Evolutionary conservation across 1,139 yeast species (phyloP).

Genomic region (Yarrowia galli): DNA sequence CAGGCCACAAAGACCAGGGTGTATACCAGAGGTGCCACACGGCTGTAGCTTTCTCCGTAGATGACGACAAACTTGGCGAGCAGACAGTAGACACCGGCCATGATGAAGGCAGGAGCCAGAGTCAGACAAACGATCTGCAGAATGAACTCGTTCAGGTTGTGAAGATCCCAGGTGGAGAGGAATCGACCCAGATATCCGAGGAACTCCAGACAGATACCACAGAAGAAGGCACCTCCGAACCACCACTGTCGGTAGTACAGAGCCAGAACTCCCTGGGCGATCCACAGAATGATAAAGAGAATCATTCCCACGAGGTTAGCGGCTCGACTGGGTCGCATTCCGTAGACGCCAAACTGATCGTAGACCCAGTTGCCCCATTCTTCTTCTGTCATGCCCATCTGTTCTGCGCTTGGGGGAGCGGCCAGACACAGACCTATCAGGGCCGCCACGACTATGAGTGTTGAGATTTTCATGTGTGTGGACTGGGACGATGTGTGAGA

Average conservation of each 20-base stretch:
- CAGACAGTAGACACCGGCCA: constrained; percentile 85
- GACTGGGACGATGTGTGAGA: not conserved
- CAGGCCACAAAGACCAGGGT: constrained; percentile 70
- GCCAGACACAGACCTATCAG: constrained; percentile 16
- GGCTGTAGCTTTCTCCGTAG: constrained; percentile 68
- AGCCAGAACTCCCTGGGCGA: constrained; percentile 55
- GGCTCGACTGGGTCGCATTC: constrained; percentile 54
- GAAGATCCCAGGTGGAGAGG: constrained; percentile 54
- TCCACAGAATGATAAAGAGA: constrained; percentile 57
- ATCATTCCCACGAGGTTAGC: constrained; percentile 62
- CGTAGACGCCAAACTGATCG: constrained; percentile 45
- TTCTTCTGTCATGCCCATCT: constrained; percentile 18
- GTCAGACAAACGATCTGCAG: constrained; percentile 76
- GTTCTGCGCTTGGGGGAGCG: constrained; percentile 14
- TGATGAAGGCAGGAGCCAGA: constrained; percentile 84
- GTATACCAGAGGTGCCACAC: constrained; percentile 76
- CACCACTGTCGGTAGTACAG: constrained; percentile 69
- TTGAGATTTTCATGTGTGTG: not conserved
- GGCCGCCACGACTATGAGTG: constrained; percentile 9
- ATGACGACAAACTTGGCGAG: constrained; percentile 76
- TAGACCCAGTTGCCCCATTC: constrained; percentile 17
- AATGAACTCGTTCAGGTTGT: constrained; percentile 58
- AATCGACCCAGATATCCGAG: constrained; percentile 76
- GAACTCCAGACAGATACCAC: constrained; percentile 70
- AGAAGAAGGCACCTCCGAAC: constrained; percentile 68